Evolutionary conservation across 1,284 basidiomycete genomes (phyloP).

Genomic region (Xanthoconium separans): DNA sequence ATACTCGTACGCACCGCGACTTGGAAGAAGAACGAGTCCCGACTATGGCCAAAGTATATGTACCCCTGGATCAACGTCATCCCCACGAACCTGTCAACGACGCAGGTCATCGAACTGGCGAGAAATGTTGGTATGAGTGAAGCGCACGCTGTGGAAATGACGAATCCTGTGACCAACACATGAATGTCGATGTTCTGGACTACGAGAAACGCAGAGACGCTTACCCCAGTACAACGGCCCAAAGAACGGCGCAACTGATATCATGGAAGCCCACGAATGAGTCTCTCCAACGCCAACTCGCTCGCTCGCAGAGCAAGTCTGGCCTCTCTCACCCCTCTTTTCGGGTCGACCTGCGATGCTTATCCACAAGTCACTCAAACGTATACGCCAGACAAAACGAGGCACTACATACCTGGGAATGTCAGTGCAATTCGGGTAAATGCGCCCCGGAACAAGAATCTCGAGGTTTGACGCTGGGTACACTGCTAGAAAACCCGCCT

Average conservation of each 20-base stretch:
- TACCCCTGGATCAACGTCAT: conserved; percentile 8
- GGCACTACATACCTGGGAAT: neutral
- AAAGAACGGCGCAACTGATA: neutral
- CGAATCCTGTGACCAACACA: neutral
- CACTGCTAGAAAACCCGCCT: neutral
- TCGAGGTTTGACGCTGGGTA: neutral
- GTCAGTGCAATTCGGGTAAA: neutral
- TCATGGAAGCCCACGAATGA: neutral
- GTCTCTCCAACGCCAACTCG: neutral
- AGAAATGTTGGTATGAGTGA: neutral
- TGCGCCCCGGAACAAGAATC: neutral
- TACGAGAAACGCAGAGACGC: neutral
- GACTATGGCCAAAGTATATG: conserved; percentile 1
- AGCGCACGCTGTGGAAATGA: conserved; percentile 6
- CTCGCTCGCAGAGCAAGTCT: too few species aligned
- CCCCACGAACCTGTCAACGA: neutral
- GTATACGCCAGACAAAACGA: neutral
- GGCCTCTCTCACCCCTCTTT: neutral
- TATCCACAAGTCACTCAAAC: neutral
- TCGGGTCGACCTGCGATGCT: neutral
- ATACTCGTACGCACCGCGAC: neutral
- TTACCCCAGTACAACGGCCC: conserved; percentile 5
- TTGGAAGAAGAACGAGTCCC: neutral
- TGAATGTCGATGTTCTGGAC: neutral
- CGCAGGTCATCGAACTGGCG: neutral